Evolutionary conservation across 2,329 filamentous ascomycete species (phyloP).

Genomic region (Penicillium sp.): DNA sequence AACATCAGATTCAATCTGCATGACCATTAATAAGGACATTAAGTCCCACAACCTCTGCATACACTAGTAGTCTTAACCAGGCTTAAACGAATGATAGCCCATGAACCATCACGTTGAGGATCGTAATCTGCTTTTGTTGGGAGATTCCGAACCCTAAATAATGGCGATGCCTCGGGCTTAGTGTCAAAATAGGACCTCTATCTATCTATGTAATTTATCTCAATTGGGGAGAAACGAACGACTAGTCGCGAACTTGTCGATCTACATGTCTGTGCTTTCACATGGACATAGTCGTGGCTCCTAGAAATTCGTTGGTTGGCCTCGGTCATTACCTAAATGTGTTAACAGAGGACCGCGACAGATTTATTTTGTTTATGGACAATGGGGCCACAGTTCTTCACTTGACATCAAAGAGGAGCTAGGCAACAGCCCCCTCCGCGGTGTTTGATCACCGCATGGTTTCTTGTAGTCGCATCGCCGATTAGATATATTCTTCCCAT

Average conservation of each 20-base stretch:
- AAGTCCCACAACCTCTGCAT: not conserved
- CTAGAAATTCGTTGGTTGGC: not conserved
- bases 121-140: conserved; percentile 1
- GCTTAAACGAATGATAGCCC: not conserved
- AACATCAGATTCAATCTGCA: not conserved
- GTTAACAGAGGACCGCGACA: no score
- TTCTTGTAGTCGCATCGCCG: no score
- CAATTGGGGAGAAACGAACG: no score
- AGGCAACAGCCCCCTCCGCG: no score
- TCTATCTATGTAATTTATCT: no score
- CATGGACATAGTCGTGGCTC: not conserved
- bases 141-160: not conserved
- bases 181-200: not conserved
- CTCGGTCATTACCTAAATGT: no score
- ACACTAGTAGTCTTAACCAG: not conserved
- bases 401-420: no score
- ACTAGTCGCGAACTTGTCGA: no score
- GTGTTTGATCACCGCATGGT: no score
- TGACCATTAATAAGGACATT: not conserved
- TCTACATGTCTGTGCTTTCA: not conserved
- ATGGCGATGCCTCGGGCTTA: not conserved
- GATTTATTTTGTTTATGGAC: no score
- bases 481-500: no score
- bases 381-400: no score
- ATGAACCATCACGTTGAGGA: not conserved